These are phyloP conservation scores for Phoenix roebelenii DNA, from an alignment of 176 grass and related monocot genomes.

Conservation along the genomic window DNA sequence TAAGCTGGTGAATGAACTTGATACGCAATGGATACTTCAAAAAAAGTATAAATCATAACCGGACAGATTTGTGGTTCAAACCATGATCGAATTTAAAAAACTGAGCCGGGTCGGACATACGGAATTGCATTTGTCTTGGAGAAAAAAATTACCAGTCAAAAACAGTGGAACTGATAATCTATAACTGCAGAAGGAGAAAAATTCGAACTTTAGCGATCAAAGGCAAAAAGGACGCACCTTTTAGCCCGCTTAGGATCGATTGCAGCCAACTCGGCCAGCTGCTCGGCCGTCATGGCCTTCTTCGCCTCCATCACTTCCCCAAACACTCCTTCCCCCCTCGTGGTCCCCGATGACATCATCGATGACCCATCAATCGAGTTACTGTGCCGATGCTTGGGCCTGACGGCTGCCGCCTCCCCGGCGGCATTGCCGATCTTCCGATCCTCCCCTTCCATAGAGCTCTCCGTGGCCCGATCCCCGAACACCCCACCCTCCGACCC, in stretches of 20 bases:
- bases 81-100: too few species aligned
- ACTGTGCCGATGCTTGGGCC: conserved; percentile 90
- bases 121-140: too few species aligned
- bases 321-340: conserved; percentile 33
- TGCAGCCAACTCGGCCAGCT: conserved; percentile 75
- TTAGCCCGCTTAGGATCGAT: conserved; percentile 95
- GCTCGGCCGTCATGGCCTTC: conserved; percentile 87
- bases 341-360: conserved; percentile 32
- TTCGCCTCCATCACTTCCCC: conserved; percentile 82
- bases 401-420: conserved; percentile 6
- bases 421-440: conserved; percentile 10
- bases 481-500: conserved; percentile 21
- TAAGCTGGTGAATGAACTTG: too few species aligned
- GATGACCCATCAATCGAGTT: conserved; percentile 85
- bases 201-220: neutral
- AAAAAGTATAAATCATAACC: too few species aligned
- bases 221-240: conserved; percentile 28
- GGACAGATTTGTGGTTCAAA: too few species aligned
- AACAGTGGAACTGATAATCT: too few species aligned
- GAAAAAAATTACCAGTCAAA: too few species aligned
- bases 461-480: conserved; percentile 54
- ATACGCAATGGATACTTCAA: too few species aligned
- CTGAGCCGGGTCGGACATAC: too few species aligned
- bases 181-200: too few species aligned
- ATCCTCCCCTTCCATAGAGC: conserved; percentile 23